Evolutionary conservation across 164 flowering plant species (phyloP).

Genomic region (Dillenia suffruticosa): DNA sequence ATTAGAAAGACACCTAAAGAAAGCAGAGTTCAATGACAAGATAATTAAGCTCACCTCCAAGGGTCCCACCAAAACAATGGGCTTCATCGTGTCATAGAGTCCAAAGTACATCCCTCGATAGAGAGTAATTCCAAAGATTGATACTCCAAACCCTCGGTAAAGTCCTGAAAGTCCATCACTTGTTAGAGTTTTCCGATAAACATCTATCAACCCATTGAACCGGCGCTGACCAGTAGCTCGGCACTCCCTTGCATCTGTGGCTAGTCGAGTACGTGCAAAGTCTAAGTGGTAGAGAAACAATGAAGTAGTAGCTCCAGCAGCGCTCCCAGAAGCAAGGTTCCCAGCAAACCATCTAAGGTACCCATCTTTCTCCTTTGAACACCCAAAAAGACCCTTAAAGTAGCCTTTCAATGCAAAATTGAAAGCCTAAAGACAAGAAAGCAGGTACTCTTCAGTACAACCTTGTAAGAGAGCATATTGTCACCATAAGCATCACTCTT

Average conservation of each 20-base stretch:
- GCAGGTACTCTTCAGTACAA: slow-evolving; percentile 13
- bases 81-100: slow-evolving; percentile 89
- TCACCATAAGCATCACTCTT: too few relatives aligned
- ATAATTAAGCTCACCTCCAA: slow-evolving; percentile 49
- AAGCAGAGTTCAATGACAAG: slow-evolving; percentile 1
- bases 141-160: slow-evolving; percentile 92
- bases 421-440: slow-evolving; percentile 64
- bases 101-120: slow-evolving; percentile 98
- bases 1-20: neutral
- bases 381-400: slow-evolving; percentile 68
- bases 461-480: neutral
- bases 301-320: slow-evolving; percentile 97
- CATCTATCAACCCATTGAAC: slow-evolving; percentile 81
- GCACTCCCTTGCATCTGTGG: slow-evolving; percentile 66
- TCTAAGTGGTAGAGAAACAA: slow-evolving; percentile 84
- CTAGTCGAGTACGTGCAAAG: slow-evolving; percentile 90
- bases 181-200: slow-evolving; percentile 70
- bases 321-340: slow-evolving; percentile 96
- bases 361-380: slow-evolving; percentile 93
- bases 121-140: slow-evolving; percentile 86
- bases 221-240: slow-evolving; percentile 53
- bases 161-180: slow-evolving; percentile 86
- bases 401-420: slow-evolving; percentile 98
- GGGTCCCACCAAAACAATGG: slow-evolving; percentile 79
- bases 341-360: slow-evolving; percentile 83